Conservation (phyloP, 2,329 filamentous ascomycete species). For the Phaeomoniella chlamydospora region DNA sequence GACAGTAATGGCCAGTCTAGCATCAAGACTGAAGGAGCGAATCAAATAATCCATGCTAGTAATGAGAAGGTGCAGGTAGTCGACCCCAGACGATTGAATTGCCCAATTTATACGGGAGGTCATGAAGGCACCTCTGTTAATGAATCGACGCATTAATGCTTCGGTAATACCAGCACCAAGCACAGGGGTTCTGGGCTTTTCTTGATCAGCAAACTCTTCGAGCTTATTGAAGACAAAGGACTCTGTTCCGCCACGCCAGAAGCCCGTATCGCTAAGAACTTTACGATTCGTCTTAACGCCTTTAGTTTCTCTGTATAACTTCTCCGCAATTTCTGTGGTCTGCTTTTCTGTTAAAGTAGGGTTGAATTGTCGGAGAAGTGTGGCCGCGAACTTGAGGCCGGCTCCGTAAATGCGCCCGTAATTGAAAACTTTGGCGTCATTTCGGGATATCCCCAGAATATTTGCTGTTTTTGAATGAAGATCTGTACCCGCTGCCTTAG, state of each 20-base stretch:
- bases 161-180: slow-evolving; percentile 92
- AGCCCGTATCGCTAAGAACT: slow-evolving; percentile 54
- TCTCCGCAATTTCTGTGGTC: slow-evolving; percentile 60
- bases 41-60: slow-evolving; percentile 89
- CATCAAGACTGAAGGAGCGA: slow-evolving; percentile 69
- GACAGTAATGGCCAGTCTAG: slow-evolving; percentile 81
- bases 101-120: slow-evolving; percentile 98
- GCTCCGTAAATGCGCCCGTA: slow-evolving; percentile 99
- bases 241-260: slow-evolving; percentile 94
- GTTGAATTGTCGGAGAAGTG: slow-evolving; percentile 85
- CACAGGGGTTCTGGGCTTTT: slow-evolving; percentile 77
- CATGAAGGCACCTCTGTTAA: slow-evolving; percentile 82
- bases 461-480: slow-evolving; percentile 84
- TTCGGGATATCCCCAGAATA: slow-evolving; percentile 86
- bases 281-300: slow-evolving; percentile 72
- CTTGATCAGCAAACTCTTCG: slow-evolving; percentile 94
- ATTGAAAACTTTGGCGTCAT: slow-evolving; percentile 96
- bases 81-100: slow-evolving; percentile 92
- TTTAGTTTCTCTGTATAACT: slow-evolving; percentile 79
- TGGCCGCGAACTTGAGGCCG: slow-evolving; percentile 82
- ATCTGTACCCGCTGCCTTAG: slow-evolving; percentile 86
- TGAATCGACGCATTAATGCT: slow-evolving; percentile 74
- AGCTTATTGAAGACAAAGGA: slow-evolving; percentile 97
- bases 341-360: slow-evolving; percentile 65
- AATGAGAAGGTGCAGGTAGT: slow-evolving; percentile 89